A percentile compares a stretch with the other conserved stretches of the same genome.
Conservation (phyloP, 495 filamentous ascomycete species). For the Oleoguttula mirabilis region DNA sequence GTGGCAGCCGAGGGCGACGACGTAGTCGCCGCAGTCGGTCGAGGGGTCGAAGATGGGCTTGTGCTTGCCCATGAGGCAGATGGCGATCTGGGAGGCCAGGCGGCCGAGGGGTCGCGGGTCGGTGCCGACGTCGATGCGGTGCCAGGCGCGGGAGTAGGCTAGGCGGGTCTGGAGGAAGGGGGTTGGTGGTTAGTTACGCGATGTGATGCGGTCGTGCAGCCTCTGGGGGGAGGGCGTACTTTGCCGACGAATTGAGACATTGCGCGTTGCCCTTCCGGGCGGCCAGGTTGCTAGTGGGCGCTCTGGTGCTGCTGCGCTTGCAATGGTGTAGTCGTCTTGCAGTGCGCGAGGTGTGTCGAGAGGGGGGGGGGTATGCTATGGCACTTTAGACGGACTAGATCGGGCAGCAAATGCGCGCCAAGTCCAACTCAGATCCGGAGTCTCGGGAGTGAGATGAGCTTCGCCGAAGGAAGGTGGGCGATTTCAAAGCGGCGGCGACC, state of each 20-base stretch:
- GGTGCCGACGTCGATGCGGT: conserved; percentile 65
- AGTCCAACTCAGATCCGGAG: not conserved
- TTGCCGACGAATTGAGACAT: conserved; percentile 23
- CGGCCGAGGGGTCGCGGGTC: conserved; percentile 59
- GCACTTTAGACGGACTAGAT: no score
- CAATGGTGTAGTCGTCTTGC: no score
- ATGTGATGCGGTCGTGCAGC: not conserved
- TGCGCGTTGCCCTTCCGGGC: not conserved
- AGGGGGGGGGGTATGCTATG: no score
- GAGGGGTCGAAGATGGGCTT: conserved; percentile 92
- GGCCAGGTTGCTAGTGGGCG: no score
- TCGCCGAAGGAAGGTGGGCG: not conserved
- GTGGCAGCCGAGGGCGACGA: conserved; percentile 81
- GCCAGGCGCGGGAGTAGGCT: conserved; percentile 92
- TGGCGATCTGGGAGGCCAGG: conserved; percentile 80
- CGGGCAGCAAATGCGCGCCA: no score
- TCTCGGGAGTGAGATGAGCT: not conserved
- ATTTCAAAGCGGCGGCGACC: not conserved
- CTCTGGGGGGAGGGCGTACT: no score
- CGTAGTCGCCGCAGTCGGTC: conserved; percentile 98
- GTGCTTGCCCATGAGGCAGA: conserved; percentile 95
- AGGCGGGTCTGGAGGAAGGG: conserved; percentile 60
- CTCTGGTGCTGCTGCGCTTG: no score
- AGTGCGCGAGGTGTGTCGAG: no score
- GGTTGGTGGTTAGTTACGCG: not conserved